Conservation (phyloP, 148 eudicot genomes). For the Salicornia ramosissima region DNA sequence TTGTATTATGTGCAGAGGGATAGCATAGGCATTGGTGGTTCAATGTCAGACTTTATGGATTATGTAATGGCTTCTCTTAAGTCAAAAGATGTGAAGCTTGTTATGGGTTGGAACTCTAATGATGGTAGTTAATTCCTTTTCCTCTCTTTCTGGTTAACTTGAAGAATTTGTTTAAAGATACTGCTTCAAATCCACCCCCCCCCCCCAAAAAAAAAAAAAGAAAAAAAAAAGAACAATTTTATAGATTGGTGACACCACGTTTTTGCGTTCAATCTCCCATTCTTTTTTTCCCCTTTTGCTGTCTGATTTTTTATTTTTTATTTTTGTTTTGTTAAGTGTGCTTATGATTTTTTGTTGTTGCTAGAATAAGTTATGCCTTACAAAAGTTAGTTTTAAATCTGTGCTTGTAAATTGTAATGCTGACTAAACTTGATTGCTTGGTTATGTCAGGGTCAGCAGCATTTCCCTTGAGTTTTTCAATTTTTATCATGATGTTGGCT, state of each 20-base stretch:
- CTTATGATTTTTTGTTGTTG: too few relatives aligned
- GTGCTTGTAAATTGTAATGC: too few relatives aligned
- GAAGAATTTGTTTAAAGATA: background rate
- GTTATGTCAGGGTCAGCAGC: background rate
- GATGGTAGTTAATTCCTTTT: constrained; percentile 41
- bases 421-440: too few relatives aligned
- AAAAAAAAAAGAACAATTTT: too few relatives aligned
- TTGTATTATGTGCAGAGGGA: constrained; percentile 52
- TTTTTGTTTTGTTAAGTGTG: too few relatives aligned
- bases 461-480: background rate
- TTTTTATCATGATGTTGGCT: background rate
- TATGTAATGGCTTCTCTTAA: constrained; percentile 55
- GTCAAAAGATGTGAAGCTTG: constrained; percentile 70
- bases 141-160: background rate
- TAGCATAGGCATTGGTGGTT: constrained; percentile 70
- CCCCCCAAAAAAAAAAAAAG: too few relatives aligned
- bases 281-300: too few relatives aligned
- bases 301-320: too few relatives aligned
- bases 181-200: background rate
- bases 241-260: too few relatives aligned
- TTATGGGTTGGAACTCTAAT: constrained; percentile 52
- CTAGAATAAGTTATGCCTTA: too few relatives aligned
- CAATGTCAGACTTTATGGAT: constrained; percentile 76
- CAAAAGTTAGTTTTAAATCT: too few relatives aligned
- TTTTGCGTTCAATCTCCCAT: too few relatives aligned